Evolutionary conservation across 192 early-diverging fungal species (phyloP), one percentile per base, ranked within the genome.

Genomic region (Diversispora epigaea): DNA sequence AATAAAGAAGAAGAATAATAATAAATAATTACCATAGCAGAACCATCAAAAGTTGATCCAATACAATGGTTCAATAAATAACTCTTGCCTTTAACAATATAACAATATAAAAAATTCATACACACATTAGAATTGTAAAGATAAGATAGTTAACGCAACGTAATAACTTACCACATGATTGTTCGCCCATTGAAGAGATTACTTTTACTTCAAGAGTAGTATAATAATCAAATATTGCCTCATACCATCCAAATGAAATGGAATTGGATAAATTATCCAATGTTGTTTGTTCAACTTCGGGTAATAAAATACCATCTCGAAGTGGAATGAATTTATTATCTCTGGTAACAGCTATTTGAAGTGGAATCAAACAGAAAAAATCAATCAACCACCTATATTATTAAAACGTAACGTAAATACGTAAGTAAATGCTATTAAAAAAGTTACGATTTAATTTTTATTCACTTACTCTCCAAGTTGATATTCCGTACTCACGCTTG

Each of bases 41-140:
- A 71, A 17, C 76, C 76, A 57, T 77, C 76, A 46, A 68, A 73
- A 22, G 58, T 73, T 21, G 71, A 50, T 12, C 71, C 71, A 43
- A 73, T 6, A 60, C 40, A 62, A 69, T 77, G 76, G 39, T 77
- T 77, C n/a, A 77, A 43, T 21, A 77, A 64, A 71, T 77, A 77
- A 32, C 58, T 63, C n/a, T 77, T 77, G n/a, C 74, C 66, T 65
- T 32, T 1, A 32, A 32, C 2, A 32, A 32, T 32, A 32, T 32
- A 32, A 43, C 21, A 45, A 17, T 39, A 6, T 50, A 21, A n/a
- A 5, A 41, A 17, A 54, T 54, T n/a, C n/a, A n/a, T n/a, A n/a
- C n/a, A n/a, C n/a, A 14, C 9, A 15, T 19, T 45, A 22, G 32
- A 46, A 40, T 55, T 22, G 15, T 25, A 22, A 70, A 70, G 6